Conservation (phyloP, 2,329 filamentous ascomycete species). For the Ceratocystis cubensis region DNA sequence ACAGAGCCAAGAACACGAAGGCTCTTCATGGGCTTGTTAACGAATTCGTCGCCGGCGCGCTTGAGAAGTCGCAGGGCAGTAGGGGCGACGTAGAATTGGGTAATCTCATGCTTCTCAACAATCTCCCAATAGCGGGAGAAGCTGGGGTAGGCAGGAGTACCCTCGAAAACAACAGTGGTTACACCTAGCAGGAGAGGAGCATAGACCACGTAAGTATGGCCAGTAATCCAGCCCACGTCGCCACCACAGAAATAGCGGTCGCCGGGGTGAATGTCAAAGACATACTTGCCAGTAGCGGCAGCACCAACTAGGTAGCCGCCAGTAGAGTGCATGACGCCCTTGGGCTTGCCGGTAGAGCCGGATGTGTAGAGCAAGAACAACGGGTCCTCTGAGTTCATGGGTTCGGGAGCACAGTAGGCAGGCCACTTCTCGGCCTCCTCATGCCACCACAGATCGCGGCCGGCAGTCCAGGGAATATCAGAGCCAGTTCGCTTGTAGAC, state of each 20-base stretch:
- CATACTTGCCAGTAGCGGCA: conserved; percentile 90
- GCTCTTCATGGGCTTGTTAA: conserved; percentile 78
- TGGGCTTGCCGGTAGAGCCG: conserved; percentile 94
- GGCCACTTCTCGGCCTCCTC: conserved; percentile 97
- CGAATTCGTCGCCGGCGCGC: conserved; percentile 85
- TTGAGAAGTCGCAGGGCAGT: conserved; percentile 88
- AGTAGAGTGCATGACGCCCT: conserved; percentile 97
- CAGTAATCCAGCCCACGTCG: conserved; percentile 98
- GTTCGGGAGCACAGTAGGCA: conserved; percentile 75
- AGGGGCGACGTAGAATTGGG: conserved; percentile 96
- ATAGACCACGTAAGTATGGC: conserved; percentile 97
- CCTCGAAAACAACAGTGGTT: conserved; percentile 92
- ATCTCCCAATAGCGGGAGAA: conserved; percentile 99
- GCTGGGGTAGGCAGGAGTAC: conserved; percentile 91
- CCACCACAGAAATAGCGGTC: conserved; percentile 96
- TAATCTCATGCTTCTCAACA: conserved; percentile 86
- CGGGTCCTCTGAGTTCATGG: conserved; percentile 86
- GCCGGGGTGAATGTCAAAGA: conserved; percentile 91
- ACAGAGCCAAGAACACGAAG: conserved; percentile 87
- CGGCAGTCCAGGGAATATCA: conserved; percentile 79
- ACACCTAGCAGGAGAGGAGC: conserved; percentile 86
- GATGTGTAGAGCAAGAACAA: conserved; percentile 97
- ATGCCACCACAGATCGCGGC: conserved; percentile 95
- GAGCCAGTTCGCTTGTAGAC: conserved; percentile 91
- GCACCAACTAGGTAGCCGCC: conserved; percentile 90